Evolutionary conservation across 345 rosid species (phyloP), one percentile per base, ranked within the genome.

Genomic region (Boechera retrofracta): DNA sequence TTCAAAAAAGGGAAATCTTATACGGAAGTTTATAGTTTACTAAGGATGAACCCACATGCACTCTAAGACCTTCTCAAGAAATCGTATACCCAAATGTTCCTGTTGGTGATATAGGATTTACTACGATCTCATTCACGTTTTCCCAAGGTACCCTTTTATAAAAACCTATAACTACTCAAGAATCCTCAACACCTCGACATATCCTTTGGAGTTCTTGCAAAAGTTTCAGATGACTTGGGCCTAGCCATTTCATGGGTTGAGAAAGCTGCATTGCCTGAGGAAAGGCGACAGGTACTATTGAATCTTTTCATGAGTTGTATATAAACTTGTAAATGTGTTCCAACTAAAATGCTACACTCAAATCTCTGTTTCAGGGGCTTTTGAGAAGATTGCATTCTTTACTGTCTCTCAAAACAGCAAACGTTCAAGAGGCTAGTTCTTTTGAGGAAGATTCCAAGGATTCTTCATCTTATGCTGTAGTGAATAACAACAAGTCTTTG

Each of bases 191-290:
- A n/a, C n/a, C n/a, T n/a, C n/a, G n/a, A n/a, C n/a, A n/a, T n/a
- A n/a, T n/a, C 81, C 55, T 75, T 86, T 63, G 87, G 87, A 67
- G 76, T 90, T 66, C 89, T 94, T 44, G 93, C 87, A 26, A 85
- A 74, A 51, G 70, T 69, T 67, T 79, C 85, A 67, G 81, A 80
- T 24, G 87, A 92, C 72, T 36, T 87, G 65, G 84, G 83, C 52
- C 62, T 42, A 80, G 96, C 97, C 71, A 77, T 92, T 74, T 77
- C 92, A 58, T 92, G 98, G 98, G 85, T 87, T 51, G 95, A 92
- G 86, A 81, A 87, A 70, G 90, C 97, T 82, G 77, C 84, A 33
- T 63, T 94, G 75, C 95, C 97, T 7, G 95, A 89, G 76, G 94
- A 88, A 75, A 85, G 74, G 69, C 85, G 85, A 74, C 92, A 87